Percentiles rank a stretch among this genome's conserved stretches.
Evolutionary conservation across 139 green algal genomes (phyloP).

Genomic region (Trebouxia sp.): DNA sequence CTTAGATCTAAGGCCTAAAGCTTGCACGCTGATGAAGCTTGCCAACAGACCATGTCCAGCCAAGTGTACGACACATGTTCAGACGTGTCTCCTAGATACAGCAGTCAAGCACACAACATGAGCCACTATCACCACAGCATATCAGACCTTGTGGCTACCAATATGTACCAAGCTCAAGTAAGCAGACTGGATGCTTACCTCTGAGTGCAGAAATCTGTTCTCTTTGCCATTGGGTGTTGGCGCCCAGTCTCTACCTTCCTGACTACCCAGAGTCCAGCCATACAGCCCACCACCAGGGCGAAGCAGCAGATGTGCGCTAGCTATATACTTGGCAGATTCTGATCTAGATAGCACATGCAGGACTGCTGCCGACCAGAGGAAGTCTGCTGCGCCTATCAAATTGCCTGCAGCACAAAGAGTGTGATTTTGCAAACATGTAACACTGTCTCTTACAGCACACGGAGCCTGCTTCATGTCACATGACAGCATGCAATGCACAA

Average conservation of each 20-base stretch:
- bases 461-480: too few species aligned
- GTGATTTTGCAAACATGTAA: neutral
- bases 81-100: too few species aligned
- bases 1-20: too few species aligned
- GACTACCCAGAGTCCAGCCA: conserved; percentile 1
- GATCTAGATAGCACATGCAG: conserved; percentile 25
- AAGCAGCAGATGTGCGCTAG: neutral
- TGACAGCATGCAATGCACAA: too few species aligned
- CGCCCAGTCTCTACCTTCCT: neutral
- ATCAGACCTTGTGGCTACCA: too few species aligned
- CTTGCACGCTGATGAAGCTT: too few species aligned
- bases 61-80: too few species aligned
- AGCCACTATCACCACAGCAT: too few species aligned
- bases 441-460: neutral
- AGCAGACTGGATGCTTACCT: neutral
- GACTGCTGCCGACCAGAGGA: conserved; percentile 24
- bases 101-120: neutral
- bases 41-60: too few species aligned
- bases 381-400: neutral
- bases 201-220: conserved; percentile 23
- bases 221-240: conserved; percentile 1
- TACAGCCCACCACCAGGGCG: conserved; percentile 3
- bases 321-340: neutral
- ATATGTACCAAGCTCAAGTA: neutral
- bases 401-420: neutral